phyloP scores from a whole-genome alignment of 495 filamentous ascomycete genomes.

The Tuber indicum region DNA sequence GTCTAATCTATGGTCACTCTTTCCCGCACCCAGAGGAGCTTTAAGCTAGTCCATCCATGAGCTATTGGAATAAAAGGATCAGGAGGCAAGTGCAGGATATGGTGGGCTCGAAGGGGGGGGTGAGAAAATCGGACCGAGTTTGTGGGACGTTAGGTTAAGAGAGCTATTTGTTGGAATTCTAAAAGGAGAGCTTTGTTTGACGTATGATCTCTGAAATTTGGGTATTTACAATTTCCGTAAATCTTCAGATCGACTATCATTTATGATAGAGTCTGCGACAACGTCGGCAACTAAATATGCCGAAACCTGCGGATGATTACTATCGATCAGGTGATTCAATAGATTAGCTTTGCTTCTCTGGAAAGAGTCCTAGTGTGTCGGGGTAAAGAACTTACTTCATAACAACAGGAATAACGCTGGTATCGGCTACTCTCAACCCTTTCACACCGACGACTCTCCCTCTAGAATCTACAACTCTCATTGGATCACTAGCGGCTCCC shows the following conservation, averaged over 20 bases:
- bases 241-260: background rate
- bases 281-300: conserved; percentile 32
- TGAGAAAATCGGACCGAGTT: background rate
- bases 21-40: background rate
- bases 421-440: conserved; percentile 57
- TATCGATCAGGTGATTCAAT: background rate
- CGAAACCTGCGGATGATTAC: conserved; percentile 31
- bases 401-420: conserved; percentile 54
- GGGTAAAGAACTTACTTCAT: conserved; percentile 28
- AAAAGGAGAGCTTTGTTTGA: background rate
- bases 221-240: background rate
- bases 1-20: background rate
- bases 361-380: background rate
- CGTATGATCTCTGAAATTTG: background rate
- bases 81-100: background rate
- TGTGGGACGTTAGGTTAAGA: too few species aligned
- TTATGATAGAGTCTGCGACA: conserved; percentile 26
- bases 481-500: conserved; percentile 48
- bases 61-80: background rate
- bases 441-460: conserved; percentile 55
- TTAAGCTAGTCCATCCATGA: background rate
- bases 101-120: background rate
- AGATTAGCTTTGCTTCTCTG: conserved; percentile 7
- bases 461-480: conserved; percentile 52
- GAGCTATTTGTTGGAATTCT: background rate